Evolutionary conservation across 306 rosid genomes (phyloP), one percentile per base, ranked within the genome.

Genomic region (Sphenostylis stenocarpa): DNA sequence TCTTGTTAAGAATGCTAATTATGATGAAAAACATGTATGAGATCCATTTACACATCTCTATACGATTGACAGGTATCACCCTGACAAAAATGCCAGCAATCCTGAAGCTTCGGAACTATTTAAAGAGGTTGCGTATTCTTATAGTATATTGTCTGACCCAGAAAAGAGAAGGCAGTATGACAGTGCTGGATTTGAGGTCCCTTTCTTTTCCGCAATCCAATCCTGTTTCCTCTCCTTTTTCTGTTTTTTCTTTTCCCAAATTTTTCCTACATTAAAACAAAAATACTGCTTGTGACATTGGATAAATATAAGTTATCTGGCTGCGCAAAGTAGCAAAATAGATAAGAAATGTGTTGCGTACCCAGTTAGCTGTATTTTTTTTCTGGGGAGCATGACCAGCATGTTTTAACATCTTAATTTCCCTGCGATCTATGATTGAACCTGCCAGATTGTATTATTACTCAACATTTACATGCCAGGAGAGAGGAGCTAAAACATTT

Each of bases 141-240:
- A 92, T 79, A 88, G 86, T 87, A 96, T 96, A 81, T 87, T 96
- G 83, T 92, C 99, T 10, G 99, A 96, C 81, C 97, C 98, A 23
- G 98, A 92, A 89, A 96, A 92, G 90, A 96, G 96, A 84, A 88
- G 94, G 85, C 98, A 92, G 78, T 96, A 89, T 75, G 99, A 96
- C 78, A 96, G 81, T 81, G 91, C 97, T 24, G 99, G 99, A 41
- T 96, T 92, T 75, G 98, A 96, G 99, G 99, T 96, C 38, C 64
- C 56, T 83, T 65, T 79, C 81, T 70, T 76, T 77, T 43, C 67
- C 47, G 56, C 68, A 68, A 67, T 36, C 23, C 23, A 68, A 33
- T 55, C 16, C 60, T 67, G 26, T 73, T 56, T 10, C 61, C 70
- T 13, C 6, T 34, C 72, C 36, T 43, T 39, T 36, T 73, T 19